Conservation (phyloP, 2,329 filamentous ascomycete species). For the Colletotrichum cuscutae region DNA sequence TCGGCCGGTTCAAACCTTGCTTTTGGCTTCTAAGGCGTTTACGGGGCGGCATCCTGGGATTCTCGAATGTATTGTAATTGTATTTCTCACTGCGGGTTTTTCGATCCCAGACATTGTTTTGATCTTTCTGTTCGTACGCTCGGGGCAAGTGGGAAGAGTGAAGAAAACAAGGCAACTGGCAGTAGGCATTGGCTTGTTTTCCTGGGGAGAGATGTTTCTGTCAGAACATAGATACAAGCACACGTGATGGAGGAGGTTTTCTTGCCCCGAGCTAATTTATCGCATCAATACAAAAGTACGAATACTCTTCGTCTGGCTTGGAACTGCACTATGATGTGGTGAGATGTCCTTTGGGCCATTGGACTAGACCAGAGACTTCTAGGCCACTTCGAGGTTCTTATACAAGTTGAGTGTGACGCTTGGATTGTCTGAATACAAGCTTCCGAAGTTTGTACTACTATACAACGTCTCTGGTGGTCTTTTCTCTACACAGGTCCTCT, state of each 20-base stretch:
- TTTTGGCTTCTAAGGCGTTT: constrained; percentile 27
- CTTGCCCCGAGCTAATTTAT: constrained; percentile 19
- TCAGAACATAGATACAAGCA: neutral
- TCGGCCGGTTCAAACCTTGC: constrained; percentile 17
- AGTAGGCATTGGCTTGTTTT: constrained; percentile 19
- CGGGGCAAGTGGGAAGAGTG: neutral
- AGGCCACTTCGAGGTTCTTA: no score
- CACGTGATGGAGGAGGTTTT: constrained; percentile 1
- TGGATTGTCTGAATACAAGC: no score
- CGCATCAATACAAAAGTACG: constrained; percentile 30
- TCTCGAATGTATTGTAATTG: constrained; percentile 31
- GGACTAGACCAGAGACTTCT: no score
- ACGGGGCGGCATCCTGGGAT: constrained; percentile 17
- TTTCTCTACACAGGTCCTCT: no score
- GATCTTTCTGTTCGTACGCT: neutral
- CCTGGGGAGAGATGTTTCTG: neutral
- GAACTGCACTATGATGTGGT: neutral
- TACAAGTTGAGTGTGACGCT: no score
- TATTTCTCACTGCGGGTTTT: constrained; percentile 26
- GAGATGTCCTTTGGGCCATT: neutral
- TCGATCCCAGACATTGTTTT: constrained; percentile 11
- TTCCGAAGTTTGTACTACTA: no score
- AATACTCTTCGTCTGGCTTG: neutral
- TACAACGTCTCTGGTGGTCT: no score
- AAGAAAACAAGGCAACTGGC: neutral